These are phyloP conservation scores for Fusarium sp. DNA, from an alignment of 2,329 filamentous ascomycete species.

Conservation along the genomic window DNA sequence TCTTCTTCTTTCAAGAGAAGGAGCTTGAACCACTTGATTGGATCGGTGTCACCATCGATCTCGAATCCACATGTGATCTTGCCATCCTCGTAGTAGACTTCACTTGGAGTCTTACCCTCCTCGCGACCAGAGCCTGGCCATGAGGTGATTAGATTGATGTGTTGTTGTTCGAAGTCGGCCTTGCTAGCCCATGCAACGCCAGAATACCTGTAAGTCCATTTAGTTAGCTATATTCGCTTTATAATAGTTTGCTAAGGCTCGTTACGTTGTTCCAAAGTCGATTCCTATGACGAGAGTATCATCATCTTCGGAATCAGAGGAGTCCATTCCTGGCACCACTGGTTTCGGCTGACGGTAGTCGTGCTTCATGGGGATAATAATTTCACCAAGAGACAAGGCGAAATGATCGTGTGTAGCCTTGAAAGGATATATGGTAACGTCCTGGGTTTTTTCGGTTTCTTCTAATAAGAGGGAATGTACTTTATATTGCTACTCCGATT, in stretches of 20 bases:
- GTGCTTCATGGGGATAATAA: not conserved
- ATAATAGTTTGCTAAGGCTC: not conserved
- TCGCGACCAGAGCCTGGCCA: not conserved
- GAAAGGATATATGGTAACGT: no score
- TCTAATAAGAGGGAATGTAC: no score
- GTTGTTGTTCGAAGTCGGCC: not conserved
- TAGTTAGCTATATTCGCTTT: not conserved
- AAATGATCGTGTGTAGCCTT: accelerated
- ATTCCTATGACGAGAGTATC: not conserved
- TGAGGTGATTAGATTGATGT: not conserved
- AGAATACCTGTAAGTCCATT: not conserved
- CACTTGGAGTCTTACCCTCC: not conserved
- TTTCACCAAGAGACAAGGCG: not conserved
- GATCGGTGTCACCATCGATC: not conserved
- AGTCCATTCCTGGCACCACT: no score
- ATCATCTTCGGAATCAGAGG: not conserved
- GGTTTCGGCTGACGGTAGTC: not conserved
- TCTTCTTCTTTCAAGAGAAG: not conserved
- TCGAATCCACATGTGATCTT: not conserved
- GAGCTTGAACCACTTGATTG: slow-evolving; percentile 2
- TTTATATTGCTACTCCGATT: not conserved
- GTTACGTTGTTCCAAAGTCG: slow-evolving; percentile 1
- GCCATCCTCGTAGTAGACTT: not conserved
- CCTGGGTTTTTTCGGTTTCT: accelerated
- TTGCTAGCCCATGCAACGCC: slow-evolving; percentile 4